Percentiles rank a stretch among this genome's conserved stretches.
phyloP scores from a whole-genome alignment of 179 eudicot genomes.

The Pouteria campechiana region DNA sequence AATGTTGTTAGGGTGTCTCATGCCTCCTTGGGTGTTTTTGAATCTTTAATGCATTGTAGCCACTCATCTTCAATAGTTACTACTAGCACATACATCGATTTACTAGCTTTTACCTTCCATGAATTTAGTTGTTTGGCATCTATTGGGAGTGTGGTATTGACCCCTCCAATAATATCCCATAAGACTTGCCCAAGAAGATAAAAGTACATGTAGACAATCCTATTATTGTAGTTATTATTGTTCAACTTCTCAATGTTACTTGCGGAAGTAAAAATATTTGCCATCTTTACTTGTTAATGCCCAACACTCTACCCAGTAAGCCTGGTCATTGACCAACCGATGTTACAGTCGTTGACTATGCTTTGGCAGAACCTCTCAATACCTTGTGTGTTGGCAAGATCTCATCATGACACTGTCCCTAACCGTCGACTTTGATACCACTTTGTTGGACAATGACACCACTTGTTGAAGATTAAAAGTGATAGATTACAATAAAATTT shows the following conservation, averaged over 20 bases:
- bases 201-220: constrained; percentile 8
- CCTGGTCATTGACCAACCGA: no score
- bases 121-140: background rate
- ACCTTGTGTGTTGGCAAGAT: no score
- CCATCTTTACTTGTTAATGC: no score
- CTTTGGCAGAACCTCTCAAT: no score
- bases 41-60: constrained; percentile 3
- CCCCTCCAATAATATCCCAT: constrained; percentile 9
- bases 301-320: no score
- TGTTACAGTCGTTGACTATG: no score
- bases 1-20: constrained; percentile 6
- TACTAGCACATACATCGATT: background rate
- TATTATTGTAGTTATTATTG: constrained; percentile 8
- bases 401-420: no score
- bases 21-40: background rate
- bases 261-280: no score
- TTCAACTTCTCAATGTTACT: constrained; percentile 19
- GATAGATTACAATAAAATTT: no score
- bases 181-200: constrained; percentile 23
- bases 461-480: no score
- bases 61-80: background rate
- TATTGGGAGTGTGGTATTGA: background rate
- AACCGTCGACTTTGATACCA: no score
- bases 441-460: no score
- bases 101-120: background rate